Evolutionary conservation across 192 early-diverging fungal species (phyloP), one percentile per base, ranked within the genome.

Genomic region (Podila horticola): DNA sequence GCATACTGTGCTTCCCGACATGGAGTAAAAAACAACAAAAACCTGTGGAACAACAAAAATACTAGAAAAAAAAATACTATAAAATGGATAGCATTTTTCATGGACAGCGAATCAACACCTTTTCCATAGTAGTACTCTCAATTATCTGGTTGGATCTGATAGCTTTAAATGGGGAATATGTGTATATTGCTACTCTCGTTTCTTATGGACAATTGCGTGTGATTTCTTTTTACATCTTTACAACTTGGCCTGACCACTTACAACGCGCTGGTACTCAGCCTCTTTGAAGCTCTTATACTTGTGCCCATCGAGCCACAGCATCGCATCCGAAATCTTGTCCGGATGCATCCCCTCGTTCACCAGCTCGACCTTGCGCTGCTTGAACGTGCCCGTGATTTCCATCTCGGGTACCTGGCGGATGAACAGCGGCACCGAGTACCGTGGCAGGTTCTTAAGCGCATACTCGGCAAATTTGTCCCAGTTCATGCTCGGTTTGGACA

Each of bases 401-500:
- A 88, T 84, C 58, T 67, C 69, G 5, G 84, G 74, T 5, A 87
- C 69, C 55, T 87, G 72, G 17, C 92, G 84, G 29, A 93, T 83
- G 50, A 91, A 93, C 28, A 92, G 64, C 1, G 91, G 92, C 17
- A 92, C 79, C 31, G 91, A 88, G 75, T 93, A 93, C 57, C 79
- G 76, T 12, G 92, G 92, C 50, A 93, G 59, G 20, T 82, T 83
- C 28, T 74, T 75, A 5, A 62, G 60, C 22, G 87, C 67, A 51
- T 82, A 82, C 22, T 31, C 64, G 50, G 69, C 75, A 72, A 79
- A 79, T 41, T 71, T 71, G 50, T 67, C 64, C 75, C 75, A 79
- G 41, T 79, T 29, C 75, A 79, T 79, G 13, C 69, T 67, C 5
- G 82, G 31, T 22, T 84, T 71, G 11, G 87, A 58, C 11, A 86